Percentiles rank a stretch among this genome's conserved stretches.
phyloP scores from a whole-genome alignment of 2,329 filamentous ascomycete genomes.

The Talaromyces marneffei region DNA sequence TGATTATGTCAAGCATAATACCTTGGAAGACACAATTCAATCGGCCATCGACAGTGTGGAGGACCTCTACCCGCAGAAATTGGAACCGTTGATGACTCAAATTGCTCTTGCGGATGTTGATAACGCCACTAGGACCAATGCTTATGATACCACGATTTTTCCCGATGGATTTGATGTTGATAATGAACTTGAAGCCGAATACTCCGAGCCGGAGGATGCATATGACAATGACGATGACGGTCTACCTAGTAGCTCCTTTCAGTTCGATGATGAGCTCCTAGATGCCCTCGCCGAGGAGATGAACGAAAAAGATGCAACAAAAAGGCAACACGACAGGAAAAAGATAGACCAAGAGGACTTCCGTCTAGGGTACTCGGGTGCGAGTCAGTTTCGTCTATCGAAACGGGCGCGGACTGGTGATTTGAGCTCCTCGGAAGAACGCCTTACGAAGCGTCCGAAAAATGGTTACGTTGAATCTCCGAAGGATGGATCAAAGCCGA shows the following conservation, averaged over 20 bases:
- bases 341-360: background rate
- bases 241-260: slow-evolving; percentile 15
- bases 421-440: background rate
- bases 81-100: slow-evolving; percentile 34
- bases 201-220: slow-evolving; percentile 21
- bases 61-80: slow-evolving; percentile 70
- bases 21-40: slow-evolving; percentile 57
- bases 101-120: slow-evolving; percentile 13
- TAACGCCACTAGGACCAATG: slow-evolving; percentile 42
- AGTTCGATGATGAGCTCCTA: slow-evolving; percentile 12
- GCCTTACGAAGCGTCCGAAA: background rate
- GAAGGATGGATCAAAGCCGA: background rate
- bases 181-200: slow-evolving; percentile 39
- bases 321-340: too few relatives aligned
- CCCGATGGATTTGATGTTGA: slow-evolving; percentile 40
- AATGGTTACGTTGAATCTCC: background rate
- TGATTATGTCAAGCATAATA: slow-evolving; percentile 54
- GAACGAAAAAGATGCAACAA: background rate
- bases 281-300: background rate
- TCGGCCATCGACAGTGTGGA: slow-evolving; percentile 78
- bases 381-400: background rate
- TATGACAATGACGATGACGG: slow-evolving; percentile 16
- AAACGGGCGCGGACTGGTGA: background rate
- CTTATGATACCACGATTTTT: slow-evolving; percentile 59
- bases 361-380: background rate